Evolutionary conservation across 805 yeast species (phyloP).

Genomic region (Cyberlindnera americana): DNA sequence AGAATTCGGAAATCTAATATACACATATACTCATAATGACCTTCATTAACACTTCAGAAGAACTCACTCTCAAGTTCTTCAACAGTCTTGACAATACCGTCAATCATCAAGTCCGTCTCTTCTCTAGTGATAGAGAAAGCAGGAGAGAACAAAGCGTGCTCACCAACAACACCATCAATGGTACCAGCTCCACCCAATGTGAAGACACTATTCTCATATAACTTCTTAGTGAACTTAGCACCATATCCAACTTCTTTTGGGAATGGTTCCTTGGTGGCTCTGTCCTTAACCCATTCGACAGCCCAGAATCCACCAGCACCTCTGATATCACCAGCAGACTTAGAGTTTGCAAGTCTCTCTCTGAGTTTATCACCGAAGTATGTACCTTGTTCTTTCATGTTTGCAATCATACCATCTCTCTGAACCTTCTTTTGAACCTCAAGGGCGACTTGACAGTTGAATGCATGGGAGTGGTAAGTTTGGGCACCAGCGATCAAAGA

Average conservation of each 20-base stretch:
- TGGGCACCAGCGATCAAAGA: slow-evolving; percentile 41
- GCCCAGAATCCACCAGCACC: slow-evolving; percentile 57
- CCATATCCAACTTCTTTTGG: slow-evolving; percentile 30
- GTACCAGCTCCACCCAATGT: slow-evolving; percentile 40
- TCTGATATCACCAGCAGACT: slow-evolving; percentile 47
- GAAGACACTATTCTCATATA: slow-evolving; percentile 39
- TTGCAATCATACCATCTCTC: slow-evolving; percentile 34
- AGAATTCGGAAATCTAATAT: no score
- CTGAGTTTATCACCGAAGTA: slow-evolving; percentile 37
- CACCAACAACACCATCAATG: slow-evolving; percentile 39
- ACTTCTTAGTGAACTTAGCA: slow-evolving; percentile 31
- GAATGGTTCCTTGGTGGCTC: slow-evolving; percentile 44
- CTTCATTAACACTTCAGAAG: no score
- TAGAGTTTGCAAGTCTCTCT: slow-evolving; percentile 29
- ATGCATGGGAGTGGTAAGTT: slow-evolving; percentile 45
- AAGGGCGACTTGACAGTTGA: slow-evolving; percentile 44
- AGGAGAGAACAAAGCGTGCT: slow-evolving; percentile 45
- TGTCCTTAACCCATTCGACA: slow-evolving; percentile 47
- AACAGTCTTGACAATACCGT: slow-evolving; percentile 22
- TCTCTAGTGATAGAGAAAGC: slow-evolving; percentile 37
- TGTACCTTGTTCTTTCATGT: slow-evolving; percentile 41
- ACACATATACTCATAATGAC: no score
- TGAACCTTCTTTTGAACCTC: slow-evolving; percentile 42
- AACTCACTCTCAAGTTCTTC: slow-evolving; percentile 22
- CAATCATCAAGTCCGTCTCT: slow-evolving; percentile 36